Base-by-base conservation (phyloP, 805 yeast species). In the Kluyveromyces aestuarii region DNA sequence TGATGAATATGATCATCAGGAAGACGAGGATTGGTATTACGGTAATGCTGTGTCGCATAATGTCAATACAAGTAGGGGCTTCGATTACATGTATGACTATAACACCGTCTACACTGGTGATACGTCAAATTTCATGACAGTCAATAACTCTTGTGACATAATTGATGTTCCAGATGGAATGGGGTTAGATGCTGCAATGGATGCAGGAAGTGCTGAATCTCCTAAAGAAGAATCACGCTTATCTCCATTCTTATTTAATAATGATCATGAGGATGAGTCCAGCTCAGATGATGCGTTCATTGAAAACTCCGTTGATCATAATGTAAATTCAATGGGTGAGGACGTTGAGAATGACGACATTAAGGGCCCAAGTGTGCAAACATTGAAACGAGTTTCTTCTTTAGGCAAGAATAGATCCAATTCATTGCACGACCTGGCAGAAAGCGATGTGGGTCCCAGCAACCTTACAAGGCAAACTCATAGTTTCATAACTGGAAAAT, bases 71-170 rank as follows among this genome's bases (percentile, higher is more conserved):
- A 76, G 75, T 57, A 74, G 89, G 67, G 90, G 90, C 14, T 83
- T 81, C 58, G 88, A 84, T 60, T 83, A 82, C 66, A 78, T 79
- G 66, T 85, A 85, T 62, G 91, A 86, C 64, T 86, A 86, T 64
- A 86, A 86, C 61, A 75, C 88, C 0, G 93, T 85, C 19, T 85
- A 82, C 61, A 77, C 79, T 2, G 75, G 72, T 21, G 80, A 78
- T 49, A 64, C 69, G 8, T 65, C 69, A 36, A 60, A 57, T 37
- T 65, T 62, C 42, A 50, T 66, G 44, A 66, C 68, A 5, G 63
- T 60, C 13, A 66, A 66, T 47, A 61, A 61, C 35, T 17, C 30
- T 13, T 62, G 67, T 38, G 67, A 65, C 51, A 58, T 66, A 36
- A 60, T 63, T 14, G 70, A 66, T 54, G 63, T 66, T 16, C 70